These are phyloP conservation scores for Peziza echinospora DNA, from an alignment of 495 filamentous ascomycete genomes.

Conservation along the genomic window DNA sequence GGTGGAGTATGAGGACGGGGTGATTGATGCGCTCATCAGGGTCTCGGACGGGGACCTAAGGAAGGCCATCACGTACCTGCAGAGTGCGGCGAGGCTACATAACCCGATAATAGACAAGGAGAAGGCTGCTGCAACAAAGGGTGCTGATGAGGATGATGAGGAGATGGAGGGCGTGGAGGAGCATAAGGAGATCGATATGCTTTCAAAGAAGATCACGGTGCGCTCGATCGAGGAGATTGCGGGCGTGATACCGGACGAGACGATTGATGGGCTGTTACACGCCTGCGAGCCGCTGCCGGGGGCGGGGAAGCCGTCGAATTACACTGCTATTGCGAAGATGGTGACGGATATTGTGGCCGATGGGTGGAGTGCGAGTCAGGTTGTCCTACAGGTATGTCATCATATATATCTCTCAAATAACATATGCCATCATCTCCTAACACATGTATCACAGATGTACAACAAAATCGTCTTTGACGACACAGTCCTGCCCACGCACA, in stretches of 20 bases:
- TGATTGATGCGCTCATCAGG: conserved; percentile 57
- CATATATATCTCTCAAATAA: not conserved
- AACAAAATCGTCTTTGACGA: conserved; percentile 67
- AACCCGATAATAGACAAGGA: conserved; percentile 13
- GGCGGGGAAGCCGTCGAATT: conserved; percentile 28
- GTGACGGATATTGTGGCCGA: conserved; percentile 85
- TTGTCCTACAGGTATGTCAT: conserved; percentile 46
- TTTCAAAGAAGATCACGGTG: conserved; percentile 35
- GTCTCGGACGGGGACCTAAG: conserved; percentile 86
- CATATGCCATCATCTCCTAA: not conserved
- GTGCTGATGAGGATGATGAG: conserved; percentile 28
- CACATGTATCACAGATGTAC: conserved; percentile 45
- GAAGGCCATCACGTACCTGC: conserved; percentile 88
- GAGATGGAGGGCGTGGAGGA: conserved; percentile 36
- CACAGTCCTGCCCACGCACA: conserved; percentile 55
- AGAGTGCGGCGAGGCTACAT: conserved; percentile 59
- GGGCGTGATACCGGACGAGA: conserved; percentile 61
- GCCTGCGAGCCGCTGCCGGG: conserved; percentile 57
- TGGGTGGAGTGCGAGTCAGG: conserved; percentile 91
- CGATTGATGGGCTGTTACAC: conserved; percentile 44
- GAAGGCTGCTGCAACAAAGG: conserved; percentile 19
- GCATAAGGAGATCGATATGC: conserved; percentile 21
- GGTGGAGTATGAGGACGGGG: conserved; percentile 52
- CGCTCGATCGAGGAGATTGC: conserved; percentile 82
- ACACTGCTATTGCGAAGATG: conserved; percentile 49